Base-by-base conservation (phyloP, 306 rosid species). In the Elaeagnus macrophylla region DNA sequence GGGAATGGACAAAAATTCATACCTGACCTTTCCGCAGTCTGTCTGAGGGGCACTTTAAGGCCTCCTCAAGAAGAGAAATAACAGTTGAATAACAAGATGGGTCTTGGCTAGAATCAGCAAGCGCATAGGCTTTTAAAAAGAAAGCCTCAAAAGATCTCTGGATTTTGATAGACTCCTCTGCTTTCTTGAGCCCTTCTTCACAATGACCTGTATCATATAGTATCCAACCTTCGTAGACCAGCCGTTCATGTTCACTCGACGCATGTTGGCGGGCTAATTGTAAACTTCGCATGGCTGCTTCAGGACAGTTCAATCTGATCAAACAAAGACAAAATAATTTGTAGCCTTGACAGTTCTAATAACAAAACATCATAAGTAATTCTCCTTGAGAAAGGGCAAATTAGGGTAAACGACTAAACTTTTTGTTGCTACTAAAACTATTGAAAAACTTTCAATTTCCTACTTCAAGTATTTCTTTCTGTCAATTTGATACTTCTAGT, bases 11-110 rank as follows among this genome's bases (percentile, higher is more conserved):
- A 65, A 66, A 62, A 39, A 65, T 49, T 58, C 81, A 56, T 77
- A 89, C 97, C 89, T 89, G 97, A 65, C 97, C 97, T 71, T 89
- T 89, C 64, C 97, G 97, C 68, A 89, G 75, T 75, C 93, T 78
- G 68, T 89, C 97, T 0, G 97, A 89, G 50, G 93, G 97, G 76
- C 97, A 89, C 75, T 70, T 85, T 68, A 89, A 69, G 43, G 97
- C 97, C 68, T 85, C 94, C 77, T 89, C 93, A 8, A 89, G 80
- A 37, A 85, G 95, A 37, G 93, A 80, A 66, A 85, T 69, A 52
- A 89, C 97, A 61, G 80, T 74, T 18, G 93, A 80, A 54, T 93
- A 85, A 73, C 80, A 76, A 16, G 86, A 78, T 12, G 86, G 75
- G 66, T 83, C 83, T 52, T 67, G 78, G 70, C 83, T 83, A 43